Conservation (phyloP, 228 moss, liverwort and hornwort genomes). For the Sphagnum magellanicum region DNA sequence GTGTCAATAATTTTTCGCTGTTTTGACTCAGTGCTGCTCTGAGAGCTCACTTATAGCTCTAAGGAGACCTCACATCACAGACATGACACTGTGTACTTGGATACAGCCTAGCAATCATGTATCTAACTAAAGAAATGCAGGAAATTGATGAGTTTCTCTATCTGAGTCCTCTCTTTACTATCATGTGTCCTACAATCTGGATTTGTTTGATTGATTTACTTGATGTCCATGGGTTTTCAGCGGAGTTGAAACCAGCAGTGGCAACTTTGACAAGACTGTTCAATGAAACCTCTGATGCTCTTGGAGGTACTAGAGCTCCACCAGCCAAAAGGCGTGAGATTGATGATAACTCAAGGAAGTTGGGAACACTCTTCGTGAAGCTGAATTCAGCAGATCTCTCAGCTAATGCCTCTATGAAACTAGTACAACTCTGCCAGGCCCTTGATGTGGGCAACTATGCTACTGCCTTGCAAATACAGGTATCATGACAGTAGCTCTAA, state of each 20-base stretch:
- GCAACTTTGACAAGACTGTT: slow-evolving; percentile 72
- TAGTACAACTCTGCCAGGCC: slow-evolving; percentile 84
- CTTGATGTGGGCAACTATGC: slow-evolving; percentile 58
- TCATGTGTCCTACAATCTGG: too few species aligned
- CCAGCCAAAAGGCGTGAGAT: slow-evolving; percentile 86
- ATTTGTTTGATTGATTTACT: too few species aligned
- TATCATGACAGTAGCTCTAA: slow-evolving; percentile 1
- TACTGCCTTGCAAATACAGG: slow-evolving; percentile 91
- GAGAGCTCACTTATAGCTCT: too few species aligned
- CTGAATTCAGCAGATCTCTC: slow-evolving; percentile 88
- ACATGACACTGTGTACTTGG: too few species aligned
- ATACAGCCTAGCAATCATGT: too few species aligned
- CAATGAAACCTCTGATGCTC: slow-evolving; percentile 70
- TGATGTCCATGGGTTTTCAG: slow-evolving; percentile 23
- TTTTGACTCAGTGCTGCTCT: not conserved
- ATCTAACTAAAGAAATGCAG: too few species aligned
- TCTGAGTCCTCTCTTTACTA: too few species aligned
- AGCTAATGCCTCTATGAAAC: slow-evolving; percentile 72
- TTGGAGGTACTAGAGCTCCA: slow-evolving; percentile 76
- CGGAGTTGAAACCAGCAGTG: slow-evolving; percentile 78
- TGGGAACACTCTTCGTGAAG: slow-evolving; percentile 87
- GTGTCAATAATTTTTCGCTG: not conserved
- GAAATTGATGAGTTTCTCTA: too few species aligned
- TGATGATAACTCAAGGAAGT: slow-evolving; percentile 88
- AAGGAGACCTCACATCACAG: too few species aligned